Conservation (phyloP, 352 stramenopile genomes). For the Phytophthora cactorum region DNA sequence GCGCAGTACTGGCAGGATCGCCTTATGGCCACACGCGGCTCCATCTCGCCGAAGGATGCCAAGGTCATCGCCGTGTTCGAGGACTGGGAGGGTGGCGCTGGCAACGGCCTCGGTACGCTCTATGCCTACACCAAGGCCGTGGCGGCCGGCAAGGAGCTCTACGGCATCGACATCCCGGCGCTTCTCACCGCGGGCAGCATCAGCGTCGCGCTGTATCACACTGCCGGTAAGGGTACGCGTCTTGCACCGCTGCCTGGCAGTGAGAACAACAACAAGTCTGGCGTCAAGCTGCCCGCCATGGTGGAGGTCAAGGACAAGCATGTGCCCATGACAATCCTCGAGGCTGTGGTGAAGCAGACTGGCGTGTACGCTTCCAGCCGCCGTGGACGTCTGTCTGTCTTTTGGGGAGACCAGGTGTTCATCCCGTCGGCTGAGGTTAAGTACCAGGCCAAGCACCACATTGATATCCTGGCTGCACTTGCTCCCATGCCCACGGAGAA, state of each 20-base stretch:
- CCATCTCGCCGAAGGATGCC: conserved; percentile 80
- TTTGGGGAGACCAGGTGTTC: conserved; percentile 99
- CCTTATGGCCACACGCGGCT: conserved; percentile 86
- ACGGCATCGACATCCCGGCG: conserved; percentile 85
- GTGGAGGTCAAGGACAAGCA: conserved; percentile 87
- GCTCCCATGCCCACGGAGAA: conserved; percentile 92
- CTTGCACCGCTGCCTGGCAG: conserved; percentile 95
- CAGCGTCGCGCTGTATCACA: conserved; percentile 97
- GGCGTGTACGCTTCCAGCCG: conserved; percentile 96
- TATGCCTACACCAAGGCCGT: conserved; percentile 97
- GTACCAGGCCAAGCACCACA: conserved; percentile 95
- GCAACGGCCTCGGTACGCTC: conserved; percentile 96
- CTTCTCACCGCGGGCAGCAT: conserved; percentile 81
- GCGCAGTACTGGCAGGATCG: conserved; percentile 97
- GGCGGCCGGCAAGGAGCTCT: conserved; percentile 83
- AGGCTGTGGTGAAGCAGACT: conserved; percentile 98
- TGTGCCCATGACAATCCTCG: conserved; percentile 97
- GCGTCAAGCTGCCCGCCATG: conserved; percentile 97
- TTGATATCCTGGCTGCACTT: conserved; percentile 97
- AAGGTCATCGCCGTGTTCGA: conserved; percentile 97
- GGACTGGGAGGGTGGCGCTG: conserved; percentile 96
- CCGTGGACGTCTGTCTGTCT: conserved; percentile 95
- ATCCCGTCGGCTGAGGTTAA: conserved; percentile 93
- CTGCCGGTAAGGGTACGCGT: conserved; percentile 97
- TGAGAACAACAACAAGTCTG: conserved; percentile 99